Base-by-base conservation (phyloP, 768 basidiomycete genomes). In the Panaeolus papilionaceus region DNA sequence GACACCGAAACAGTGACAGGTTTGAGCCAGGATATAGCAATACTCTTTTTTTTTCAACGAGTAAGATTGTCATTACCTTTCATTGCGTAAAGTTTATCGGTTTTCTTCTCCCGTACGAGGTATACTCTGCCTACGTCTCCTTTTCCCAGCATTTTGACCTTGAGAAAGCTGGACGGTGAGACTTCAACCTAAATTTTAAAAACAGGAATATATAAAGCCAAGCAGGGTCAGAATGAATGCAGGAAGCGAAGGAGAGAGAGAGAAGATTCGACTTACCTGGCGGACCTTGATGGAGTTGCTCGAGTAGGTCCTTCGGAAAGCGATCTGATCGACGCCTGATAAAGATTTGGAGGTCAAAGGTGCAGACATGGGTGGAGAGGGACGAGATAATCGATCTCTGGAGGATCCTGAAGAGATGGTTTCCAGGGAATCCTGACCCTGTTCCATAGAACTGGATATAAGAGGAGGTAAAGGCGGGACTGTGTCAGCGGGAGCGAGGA, bases 111-210 rank as follows among this genome's bases (percentile, higher is more conserved):
- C 73, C 93, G 88, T 62, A 99, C 98, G 54, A 99, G 88, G 81
- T 98, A 99, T 47, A 99, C 98, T 78, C 97, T 93, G 20, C 98
- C 98, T 61, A 99, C 98, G 79, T 99, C 98, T 58, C 98, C 98
- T 78, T 98, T 95, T 61, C 98, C 98, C n/a, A 99, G 86, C 86
- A 99, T 86, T 82, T 96, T 98, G 81, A 99, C 84, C 84, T 99
- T 99, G 76, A 92, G 86, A 80, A 99, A 99, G 78, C 94, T 96
- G 61, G 89, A 89, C 66, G 98, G 97, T 26, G 91, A 88, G 28
- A 99, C 97, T 81, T 99, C 96, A 67, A 97, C 94, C 92, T 96
- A 72, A 28, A 65, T 64, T 49, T 1, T 23, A 49, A 26, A 20
- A 62, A 62, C 2, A 61, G 64, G 16, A n/a, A 58, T 26, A 58